phyloP scores from a whole-genome alignment of 2,329 filamentous ascomycete species.

The Penicillium sp. region DNA sequence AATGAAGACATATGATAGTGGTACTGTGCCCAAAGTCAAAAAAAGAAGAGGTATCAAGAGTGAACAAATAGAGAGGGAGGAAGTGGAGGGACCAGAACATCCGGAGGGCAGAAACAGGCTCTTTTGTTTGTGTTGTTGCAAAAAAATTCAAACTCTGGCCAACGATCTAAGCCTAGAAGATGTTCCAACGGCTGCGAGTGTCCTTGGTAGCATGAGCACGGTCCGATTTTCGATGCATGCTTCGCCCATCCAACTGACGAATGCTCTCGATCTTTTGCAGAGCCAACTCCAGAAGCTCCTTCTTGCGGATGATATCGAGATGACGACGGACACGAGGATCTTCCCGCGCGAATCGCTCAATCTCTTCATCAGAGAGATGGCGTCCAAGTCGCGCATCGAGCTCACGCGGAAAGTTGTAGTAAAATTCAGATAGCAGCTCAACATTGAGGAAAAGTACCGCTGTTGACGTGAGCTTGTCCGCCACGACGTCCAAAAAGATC shows the following conservation, averaged over 20 bases:
- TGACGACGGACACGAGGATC: conserved; percentile 85
- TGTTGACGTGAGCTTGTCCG: conserved; percentile 87
- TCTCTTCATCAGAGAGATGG: conserved; percentile 68
- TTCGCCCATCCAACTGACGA: conserved; percentile 71
- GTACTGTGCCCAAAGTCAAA: too few species aligned
- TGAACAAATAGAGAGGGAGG: too few species aligned
- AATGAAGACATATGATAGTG: too few species aligned
- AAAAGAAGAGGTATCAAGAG: too few species aligned
- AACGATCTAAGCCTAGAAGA: conserved; percentile 31
- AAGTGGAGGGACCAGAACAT: too few species aligned
- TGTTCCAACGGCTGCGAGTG: conserved; percentile 38
- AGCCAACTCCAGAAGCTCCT: conserved; percentile 87
- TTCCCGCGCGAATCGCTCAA: conserved; percentile 87
- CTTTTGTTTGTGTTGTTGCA: neutral
- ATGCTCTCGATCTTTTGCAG: conserved; percentile 93
- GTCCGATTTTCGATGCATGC: conserved; percentile 49
- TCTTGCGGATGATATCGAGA: conserved; percentile 83
- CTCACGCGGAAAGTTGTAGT: conserved; percentile 93
- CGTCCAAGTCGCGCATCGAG: conserved; percentile 80
- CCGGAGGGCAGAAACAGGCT: too few species aligned
- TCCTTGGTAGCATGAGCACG: conserved; percentile 32
- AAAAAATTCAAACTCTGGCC: neutral
- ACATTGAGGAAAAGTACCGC: conserved; percentile 97
- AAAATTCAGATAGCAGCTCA: conserved; percentile 92
- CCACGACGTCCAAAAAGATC: conserved; percentile 94